Evolutionary conservation across 148 eudicot species (phyloP).

Genomic region (Silene conica): DNA sequence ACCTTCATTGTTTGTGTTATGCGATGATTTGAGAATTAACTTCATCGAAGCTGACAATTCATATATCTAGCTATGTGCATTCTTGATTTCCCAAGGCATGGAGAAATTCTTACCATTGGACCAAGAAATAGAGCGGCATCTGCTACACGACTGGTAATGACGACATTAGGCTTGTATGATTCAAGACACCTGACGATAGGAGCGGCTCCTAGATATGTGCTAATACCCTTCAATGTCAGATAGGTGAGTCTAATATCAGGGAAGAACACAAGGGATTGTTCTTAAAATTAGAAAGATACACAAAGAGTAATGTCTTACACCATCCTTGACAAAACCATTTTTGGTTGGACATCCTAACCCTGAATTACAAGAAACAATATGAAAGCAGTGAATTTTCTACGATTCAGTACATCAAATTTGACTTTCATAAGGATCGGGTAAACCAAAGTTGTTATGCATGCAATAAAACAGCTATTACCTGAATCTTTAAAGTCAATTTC

Average conservation of each 20-base stretch:
- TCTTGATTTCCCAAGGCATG: background rate
- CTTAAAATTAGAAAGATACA: conserved; percentile 14
- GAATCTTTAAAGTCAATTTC: conserved; percentile 44
- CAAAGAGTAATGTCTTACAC: conserved; percentile 25
- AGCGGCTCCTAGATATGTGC: conserved; percentile 89
- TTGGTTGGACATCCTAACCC: conserved; percentile 18
- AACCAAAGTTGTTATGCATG: background rate
- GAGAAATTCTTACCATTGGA: conserved; percentile 70
- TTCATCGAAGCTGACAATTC: background rate
- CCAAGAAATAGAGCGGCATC: conserved; percentile 95
- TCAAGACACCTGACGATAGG: conserved; percentile 88
- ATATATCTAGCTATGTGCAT: background rate
- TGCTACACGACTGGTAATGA: conserved; percentile 92
- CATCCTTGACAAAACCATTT: conserved; percentile 16
- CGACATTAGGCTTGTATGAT: conserved; percentile 65
- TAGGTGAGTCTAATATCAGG: conserved; percentile 1
- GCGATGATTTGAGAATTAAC: background rate
- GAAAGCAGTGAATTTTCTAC: background rate
- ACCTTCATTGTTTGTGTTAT: background rate
- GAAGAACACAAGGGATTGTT: background rate
- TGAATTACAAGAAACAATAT: conserved; percentile 7
- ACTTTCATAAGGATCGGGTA: background rate
- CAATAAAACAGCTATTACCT: conserved; percentile 35
- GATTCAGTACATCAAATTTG: background rate
- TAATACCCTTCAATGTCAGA: conserved; percentile 68